Evolutionary conservation across 2,329 filamentous ascomycete genomes (phyloP).

Genomic region (Xylaria sp.): DNA sequence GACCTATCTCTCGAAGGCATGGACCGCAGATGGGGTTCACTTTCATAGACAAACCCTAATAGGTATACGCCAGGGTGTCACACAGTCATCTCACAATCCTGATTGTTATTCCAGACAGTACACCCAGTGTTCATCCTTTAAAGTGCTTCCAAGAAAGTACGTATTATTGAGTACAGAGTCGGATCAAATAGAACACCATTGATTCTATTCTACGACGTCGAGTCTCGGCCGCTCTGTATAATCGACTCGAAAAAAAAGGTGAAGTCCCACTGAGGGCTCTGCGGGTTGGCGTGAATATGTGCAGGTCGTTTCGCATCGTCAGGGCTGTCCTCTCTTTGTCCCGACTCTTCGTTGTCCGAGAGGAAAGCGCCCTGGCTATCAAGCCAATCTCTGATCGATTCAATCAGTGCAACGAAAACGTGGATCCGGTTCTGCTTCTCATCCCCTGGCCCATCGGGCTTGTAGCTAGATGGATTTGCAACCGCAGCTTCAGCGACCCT

Average conservation of each 20-base stretch:
- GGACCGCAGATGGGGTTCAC: no score
- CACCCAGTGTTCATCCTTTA: no score
- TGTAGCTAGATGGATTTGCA: conserved; percentile 28
- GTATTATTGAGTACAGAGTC: no score
- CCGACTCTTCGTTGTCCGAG: not conserved
- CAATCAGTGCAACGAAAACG: conserved; percentile 14
- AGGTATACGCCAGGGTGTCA: no score
- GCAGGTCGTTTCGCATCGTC: not conserved
- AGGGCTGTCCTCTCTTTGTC: not conserved
- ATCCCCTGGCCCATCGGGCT: conserved; percentile 20
- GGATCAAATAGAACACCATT: not conserved
- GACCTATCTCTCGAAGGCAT: no score
- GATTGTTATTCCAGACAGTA: no score
- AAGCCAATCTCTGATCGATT: conserved; percentile 27
- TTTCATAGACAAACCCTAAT: no score
- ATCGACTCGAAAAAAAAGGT: conserved; percentile 36
- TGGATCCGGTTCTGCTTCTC: conserved; percentile 22
- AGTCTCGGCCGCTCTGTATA: not conserved
- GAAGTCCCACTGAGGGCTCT: conserved; percentile 34
- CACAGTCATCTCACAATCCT: no score
- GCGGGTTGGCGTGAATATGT: not conserved
- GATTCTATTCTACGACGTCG: not conserved
- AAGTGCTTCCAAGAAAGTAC: no score
- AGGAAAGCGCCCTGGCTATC: conserved; percentile 11
- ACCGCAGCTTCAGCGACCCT: conserved; percentile 40